Evolutionary conservation across 768 basidiomycete genomes (phyloP).

Genomic region (Cytidiella melzeri): DNA sequence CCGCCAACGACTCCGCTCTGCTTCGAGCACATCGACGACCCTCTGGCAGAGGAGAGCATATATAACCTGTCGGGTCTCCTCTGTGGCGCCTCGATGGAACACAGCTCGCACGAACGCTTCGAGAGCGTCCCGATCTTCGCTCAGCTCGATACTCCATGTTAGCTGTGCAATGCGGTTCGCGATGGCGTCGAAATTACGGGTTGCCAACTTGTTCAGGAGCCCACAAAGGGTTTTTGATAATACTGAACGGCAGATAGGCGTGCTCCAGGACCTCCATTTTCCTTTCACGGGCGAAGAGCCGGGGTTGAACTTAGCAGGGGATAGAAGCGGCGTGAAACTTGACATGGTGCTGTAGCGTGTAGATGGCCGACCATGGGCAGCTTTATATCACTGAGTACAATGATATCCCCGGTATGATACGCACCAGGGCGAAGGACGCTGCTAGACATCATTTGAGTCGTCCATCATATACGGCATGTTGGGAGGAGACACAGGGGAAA

Average conservation of each 20-base stretch:
- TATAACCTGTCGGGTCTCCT: slow-evolving; percentile 44
- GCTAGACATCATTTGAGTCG: background rate
- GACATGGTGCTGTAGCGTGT: background rate
- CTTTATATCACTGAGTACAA: no score
- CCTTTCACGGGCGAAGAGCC: background rate
- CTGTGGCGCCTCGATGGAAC: slow-evolving; percentile 50
- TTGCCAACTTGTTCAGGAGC: slow-evolving; percentile 52
- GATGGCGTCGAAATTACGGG: slow-evolving; percentile 45
- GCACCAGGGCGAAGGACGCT: no score
- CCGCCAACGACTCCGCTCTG: slow-evolving; percentile 22
- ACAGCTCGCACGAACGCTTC: slow-evolving; percentile 45
- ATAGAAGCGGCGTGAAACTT: background rate
- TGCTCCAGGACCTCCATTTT: slow-evolving; percentile 21
- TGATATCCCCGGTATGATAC: no score
- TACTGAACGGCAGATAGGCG: slow-evolving; percentile 27
- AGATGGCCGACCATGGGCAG: no score
- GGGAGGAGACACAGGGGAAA: background rate
- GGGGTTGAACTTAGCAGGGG: background rate
- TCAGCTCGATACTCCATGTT: slow-evolving; percentile 41
- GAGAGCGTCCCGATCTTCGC: slow-evolving; percentile 41
- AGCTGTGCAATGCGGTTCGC: slow-evolving; percentile 43
- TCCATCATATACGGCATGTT: background rate
- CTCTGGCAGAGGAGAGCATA: slow-evolving; percentile 46
- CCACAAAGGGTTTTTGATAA: slow-evolving; percentile 48
- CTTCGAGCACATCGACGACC: slow-evolving; percentile 37